These are phyloP conservation scores for Kuraishia ogatae DNA, from an alignment of 805 yeast species.

Conservation along the genomic window DNA sequence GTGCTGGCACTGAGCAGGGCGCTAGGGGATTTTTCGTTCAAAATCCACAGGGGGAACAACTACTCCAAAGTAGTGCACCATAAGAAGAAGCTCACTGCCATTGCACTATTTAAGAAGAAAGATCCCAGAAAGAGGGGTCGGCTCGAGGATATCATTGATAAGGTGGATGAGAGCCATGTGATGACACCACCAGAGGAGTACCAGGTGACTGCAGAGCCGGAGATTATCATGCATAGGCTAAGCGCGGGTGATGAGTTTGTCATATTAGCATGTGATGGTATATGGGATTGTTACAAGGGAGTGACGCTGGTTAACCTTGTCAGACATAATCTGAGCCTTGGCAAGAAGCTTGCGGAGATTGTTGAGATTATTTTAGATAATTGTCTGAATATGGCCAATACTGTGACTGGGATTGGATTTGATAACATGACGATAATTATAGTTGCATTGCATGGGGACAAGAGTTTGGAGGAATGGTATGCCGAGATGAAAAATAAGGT, in stretches of 20 bases:
- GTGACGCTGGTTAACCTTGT: constrained; percentile 43
- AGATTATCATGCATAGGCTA: constrained; percentile 46
- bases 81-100: neutral
- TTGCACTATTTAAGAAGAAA: constrained; percentile 5
- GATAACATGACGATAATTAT: constrained; percentile 78
- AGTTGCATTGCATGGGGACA: constrained; percentile 46
- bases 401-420: constrained; percentile 70
- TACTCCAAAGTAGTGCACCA: constrained; percentile 12
- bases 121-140: constrained; percentile 20
- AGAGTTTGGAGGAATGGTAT: constrained; percentile 50
- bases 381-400: constrained; percentile 62
- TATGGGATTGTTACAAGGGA: constrained; percentile 67
- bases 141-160: neutral
- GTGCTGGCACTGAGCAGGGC: constrained; percentile 50
- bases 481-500: constrained; percentile 34
- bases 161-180: neutral
- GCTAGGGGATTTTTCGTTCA: constrained; percentile 59
- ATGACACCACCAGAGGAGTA: constrained; percentile 56
- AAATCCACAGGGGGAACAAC: constrained; percentile 21
- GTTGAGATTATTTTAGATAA: constrained; percentile 53
- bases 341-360: constrained; percentile 50
- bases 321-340: constrained; percentile 48
- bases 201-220: constrained; percentile 77
- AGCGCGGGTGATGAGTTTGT: constrained; percentile 52
- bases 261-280: constrained; percentile 75